Conservation (phyloP, 441 rosid species). For the Theobroma grandiflorum region DNA sequence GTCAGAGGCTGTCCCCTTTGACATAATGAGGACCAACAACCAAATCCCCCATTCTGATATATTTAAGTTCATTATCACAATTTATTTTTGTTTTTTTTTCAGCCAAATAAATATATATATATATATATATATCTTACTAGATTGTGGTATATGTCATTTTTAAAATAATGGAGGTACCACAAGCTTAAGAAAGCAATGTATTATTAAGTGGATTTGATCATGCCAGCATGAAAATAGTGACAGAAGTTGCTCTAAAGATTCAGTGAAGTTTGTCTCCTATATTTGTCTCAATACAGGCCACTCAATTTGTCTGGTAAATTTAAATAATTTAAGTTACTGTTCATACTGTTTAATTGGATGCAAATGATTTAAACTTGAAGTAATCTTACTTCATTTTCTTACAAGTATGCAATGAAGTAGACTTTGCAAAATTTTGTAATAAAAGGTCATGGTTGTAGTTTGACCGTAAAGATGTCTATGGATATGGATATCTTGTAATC, state of each 20-base stretch:
- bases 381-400: too few species aligned
- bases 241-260: background rate
- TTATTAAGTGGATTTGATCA: background rate
- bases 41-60: background rate
- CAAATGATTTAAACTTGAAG: background rate
- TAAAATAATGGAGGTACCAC: background rate
- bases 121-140: too few species aligned
- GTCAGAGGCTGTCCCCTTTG: constrained; percentile 35
- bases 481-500: too few species aligned
- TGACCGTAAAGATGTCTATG: too few species aligned
- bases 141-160: too few species aligned
- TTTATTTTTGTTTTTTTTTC: background rate
- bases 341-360: background rate
- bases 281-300: constrained; percentile 14
- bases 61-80: background rate
- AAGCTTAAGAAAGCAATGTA: background rate
- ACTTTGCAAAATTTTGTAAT: too few species aligned
- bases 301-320: background rate
- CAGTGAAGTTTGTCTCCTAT: background rate
- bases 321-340: background rate
- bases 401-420: too few species aligned
- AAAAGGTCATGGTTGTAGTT: too few species aligned
- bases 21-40: constrained; percentile 32
- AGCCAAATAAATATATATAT: too few species aligned
- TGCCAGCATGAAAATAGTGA: background rate